phyloP scores from a whole-genome alignment of 31 red algal species.

The Asparagopsis taxiformis region DNA sequence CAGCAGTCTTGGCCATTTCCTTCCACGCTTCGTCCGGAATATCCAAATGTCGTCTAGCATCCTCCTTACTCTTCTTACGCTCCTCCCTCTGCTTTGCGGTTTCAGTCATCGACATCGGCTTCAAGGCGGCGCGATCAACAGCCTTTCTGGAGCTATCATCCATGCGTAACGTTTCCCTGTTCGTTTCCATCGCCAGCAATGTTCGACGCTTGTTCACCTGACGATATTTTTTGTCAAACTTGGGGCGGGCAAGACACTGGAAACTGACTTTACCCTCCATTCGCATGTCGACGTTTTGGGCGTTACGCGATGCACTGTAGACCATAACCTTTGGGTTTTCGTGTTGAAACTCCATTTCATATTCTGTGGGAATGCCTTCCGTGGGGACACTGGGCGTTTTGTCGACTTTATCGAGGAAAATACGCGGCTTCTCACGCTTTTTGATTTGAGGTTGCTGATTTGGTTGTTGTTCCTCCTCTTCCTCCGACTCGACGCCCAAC shows the following conservation, averaged over 20 bases:
- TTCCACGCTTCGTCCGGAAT: constrained; percentile 51
- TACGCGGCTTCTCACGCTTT: constrained; percentile 16
- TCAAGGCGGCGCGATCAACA: constrained; percentile 32
- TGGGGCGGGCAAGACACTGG: constrained; percentile 51
- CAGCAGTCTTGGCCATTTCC: constrained; percentile 14
- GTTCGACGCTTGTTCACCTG: constrained; percentile 36
- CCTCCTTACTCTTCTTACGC: constrained; percentile 56
- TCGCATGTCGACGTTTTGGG: constrained; percentile 51
- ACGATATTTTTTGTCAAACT: constrained; percentile 34
- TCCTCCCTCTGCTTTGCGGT: constrained; percentile 58
- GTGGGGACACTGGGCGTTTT: constrained; percentile 4
- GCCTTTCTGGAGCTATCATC: constrained; percentile 41
- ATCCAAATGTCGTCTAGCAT: constrained; percentile 61
- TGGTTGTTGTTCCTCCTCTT: background rate
- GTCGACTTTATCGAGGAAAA: constrained; percentile 56
- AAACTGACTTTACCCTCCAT: constrained; percentile 50
- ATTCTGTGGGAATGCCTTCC: constrained; percentile 17
- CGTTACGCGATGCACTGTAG: constrained; percentile 33
- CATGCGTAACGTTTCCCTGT: constrained; percentile 30
- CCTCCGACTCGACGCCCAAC: background rate
- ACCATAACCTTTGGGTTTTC: constrained; percentile 49
- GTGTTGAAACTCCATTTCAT: constrained; percentile 33
- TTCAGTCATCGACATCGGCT: constrained; percentile 47
- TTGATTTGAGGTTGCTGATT: background rate
- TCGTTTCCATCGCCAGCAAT: constrained; percentile 8